Evolutionary conservation across 306 rosid genomes (phyloP), one percentile per base, ranked within the genome.

Genomic region (Gynostemma pentaphyllum): DNA sequence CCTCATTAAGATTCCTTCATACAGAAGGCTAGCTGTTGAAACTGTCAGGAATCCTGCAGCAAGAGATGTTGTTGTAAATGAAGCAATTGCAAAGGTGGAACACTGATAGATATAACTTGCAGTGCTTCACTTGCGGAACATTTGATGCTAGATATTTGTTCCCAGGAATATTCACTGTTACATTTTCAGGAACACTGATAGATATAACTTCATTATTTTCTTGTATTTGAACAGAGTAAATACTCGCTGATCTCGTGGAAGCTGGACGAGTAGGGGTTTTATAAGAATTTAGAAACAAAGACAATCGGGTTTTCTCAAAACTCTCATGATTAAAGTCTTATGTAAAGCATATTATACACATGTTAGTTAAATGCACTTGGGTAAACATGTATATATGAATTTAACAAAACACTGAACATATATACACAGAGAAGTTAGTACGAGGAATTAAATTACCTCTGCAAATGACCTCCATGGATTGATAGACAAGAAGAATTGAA

Each of bases 121-220:
- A 91, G 70, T 83, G 97, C 81, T 81, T 81, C 81, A 91, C 89
- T 82, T 74, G 81, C 62, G 87, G 87, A 80, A 83, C 83, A 83
- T 87, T 87, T 69, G 97, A 91, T 67, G 92, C 83, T 26, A 85
- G 78, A 75, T 91, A 87, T 79, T 69, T 76, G 78, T 91, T 91
- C 69, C 96, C 97, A 40, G 96, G 79, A 74, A 91, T 79, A 73
- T 91, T 96, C 3, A 9, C 59, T 2, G 97, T 83, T 64, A 72
- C 73, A 44, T 87, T 91, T 72, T 78, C 96, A 1, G 95, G 97
- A 66, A 91, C 85, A 46, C 70, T 67, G 70, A 87, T 74, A 41
- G 74, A 80, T 48, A 91, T 70, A 19, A 75, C 30, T 61, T 71
- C 79, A 13, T 79, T 65, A 57, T 72, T 68, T 63, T 86, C 95